phyloP scores from a whole-genome alignment of 1,284 basidiomycete species.

The Pascua guehoae region DNA sequence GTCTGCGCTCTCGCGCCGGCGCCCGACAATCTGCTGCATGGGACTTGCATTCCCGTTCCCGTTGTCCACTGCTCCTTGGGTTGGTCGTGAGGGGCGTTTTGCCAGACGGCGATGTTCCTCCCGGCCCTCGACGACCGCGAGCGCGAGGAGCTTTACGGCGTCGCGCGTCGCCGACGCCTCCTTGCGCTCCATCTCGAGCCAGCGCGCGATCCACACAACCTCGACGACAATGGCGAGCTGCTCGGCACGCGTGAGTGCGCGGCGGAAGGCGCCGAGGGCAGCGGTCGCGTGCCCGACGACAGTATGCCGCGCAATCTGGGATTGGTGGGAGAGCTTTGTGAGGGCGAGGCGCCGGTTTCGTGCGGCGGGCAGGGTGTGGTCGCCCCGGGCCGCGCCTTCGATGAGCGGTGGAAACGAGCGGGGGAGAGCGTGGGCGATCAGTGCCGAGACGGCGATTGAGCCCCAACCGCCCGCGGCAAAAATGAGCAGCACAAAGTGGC shows the following conservation, averaged over 20 bases:
- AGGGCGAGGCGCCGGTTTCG: slow-evolving; percentile 56
- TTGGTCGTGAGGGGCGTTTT: neutral
- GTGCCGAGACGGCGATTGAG: slow-evolving; percentile 67
- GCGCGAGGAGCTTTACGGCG: slow-evolving; percentile 70
- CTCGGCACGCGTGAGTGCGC: slow-evolving; percentile 70
- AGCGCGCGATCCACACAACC: slow-evolving; percentile 69
- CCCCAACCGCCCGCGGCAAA: slow-evolving; percentile 88
- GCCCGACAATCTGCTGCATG: slow-evolving; percentile 56
- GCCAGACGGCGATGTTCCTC: slow-evolving; percentile 24
- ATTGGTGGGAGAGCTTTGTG: slow-evolving; percentile 59
- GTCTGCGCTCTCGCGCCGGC: slow-evolving; percentile 65
- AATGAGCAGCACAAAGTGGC: slow-evolving; percentile 57
- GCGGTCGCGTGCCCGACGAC: slow-evolving; percentile 64
- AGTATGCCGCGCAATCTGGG: slow-evolving; percentile 64
- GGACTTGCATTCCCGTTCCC: neutral
- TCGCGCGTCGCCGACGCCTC: slow-evolving; percentile 82
- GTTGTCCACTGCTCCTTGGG: neutral
- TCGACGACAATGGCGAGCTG: slow-evolving; percentile 66
- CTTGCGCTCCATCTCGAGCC: slow-evolving; percentile 74
- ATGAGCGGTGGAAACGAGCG: slow-evolving; percentile 44
- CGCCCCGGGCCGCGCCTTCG: neutral
- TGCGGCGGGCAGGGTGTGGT: slow-evolving; percentile 3
- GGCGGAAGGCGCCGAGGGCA: slow-evolving; percentile 77
- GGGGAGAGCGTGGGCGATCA: slow-evolving; percentile 60
- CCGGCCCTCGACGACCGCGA: slow-evolving; percentile 60